phyloP scores from a whole-genome alignment of 2,329 filamentous ascomycete genomes.

The Colletotrichum horii region DNA sequence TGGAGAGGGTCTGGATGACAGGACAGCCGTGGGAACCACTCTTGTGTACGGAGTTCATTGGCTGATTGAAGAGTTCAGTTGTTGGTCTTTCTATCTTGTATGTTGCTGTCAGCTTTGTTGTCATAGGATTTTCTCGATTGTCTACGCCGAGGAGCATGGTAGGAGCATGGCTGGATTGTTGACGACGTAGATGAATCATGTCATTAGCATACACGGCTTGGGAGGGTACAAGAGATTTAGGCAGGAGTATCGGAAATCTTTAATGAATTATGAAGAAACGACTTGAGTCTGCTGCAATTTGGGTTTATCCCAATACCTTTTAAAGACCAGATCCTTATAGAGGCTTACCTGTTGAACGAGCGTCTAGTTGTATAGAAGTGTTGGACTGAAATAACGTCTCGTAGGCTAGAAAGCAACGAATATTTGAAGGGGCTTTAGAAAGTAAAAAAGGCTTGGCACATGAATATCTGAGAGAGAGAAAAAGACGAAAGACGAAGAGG shows the following conservation, averaged over 20 bases:
- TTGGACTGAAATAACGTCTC: background rate
- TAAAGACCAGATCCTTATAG: background rate
- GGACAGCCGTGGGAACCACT: conserved; percentile 72
- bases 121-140: background rate
- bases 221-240: background rate
- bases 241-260: background rate
- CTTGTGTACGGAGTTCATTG: conserved; percentile 71
- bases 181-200: background rate
- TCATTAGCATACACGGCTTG: background rate
- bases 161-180: background rate
- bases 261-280: background rate
- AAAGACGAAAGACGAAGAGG: background rate
- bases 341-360: background rate
- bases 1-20: conserved; percentile 74
- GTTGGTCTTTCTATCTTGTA: background rate
- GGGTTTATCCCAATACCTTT: background rate
- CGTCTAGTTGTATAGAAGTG: background rate
- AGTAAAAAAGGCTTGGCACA: background rate
- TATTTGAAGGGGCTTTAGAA: background rate
- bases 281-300: background rate
- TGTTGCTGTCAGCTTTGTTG: background rate
- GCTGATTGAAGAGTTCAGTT: conserved; percentile 41
- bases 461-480: background rate
- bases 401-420: background rate
- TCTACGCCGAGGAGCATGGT: background rate